phyloP scores from a whole-genome alignment of 2,329 filamentous ascomycete genomes.

The Pseudocercospora eumusae region DNA sequence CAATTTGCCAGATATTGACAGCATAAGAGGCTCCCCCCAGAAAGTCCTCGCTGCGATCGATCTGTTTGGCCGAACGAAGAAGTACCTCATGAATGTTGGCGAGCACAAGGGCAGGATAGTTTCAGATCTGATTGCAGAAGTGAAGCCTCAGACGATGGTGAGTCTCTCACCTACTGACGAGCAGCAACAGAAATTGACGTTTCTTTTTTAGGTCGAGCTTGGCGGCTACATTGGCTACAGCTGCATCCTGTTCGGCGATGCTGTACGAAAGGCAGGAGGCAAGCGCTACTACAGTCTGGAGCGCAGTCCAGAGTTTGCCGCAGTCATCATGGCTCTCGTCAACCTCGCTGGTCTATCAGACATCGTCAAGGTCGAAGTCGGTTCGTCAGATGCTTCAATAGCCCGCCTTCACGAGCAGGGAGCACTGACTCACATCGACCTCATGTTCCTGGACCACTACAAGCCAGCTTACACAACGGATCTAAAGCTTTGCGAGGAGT shows the following conservation, averaged over 20 bases:
- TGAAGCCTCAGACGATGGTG: slow-evolving; percentile 67
- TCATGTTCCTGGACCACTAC: slow-evolving; percentile 79
- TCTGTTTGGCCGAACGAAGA: slow-evolving; percentile 64
- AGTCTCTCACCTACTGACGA: neutral
- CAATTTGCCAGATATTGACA: slow-evolving; percentile 59
- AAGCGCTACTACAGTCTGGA: slow-evolving; percentile 71
- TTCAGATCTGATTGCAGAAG: slow-evolving; percentile 64
- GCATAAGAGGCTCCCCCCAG: slow-evolving; percentile 64
- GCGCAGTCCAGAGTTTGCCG: slow-evolving; percentile 71
- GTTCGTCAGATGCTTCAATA: slow-evolving; percentile 67
- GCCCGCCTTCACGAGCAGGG: slow-evolving; percentile 59
- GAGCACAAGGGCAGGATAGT: slow-evolving; percentile 73
- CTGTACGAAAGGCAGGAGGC: slow-evolving; percentile 64
- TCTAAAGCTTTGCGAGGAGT: slow-evolving; percentile 72
- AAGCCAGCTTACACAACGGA: slow-evolving; percentile 75
- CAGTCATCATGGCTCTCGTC: slow-evolving; percentile 67
- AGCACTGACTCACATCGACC: slow-evolving; percentile 61
- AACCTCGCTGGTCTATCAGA: slow-evolving; percentile 72
- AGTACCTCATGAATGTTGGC: slow-evolving; percentile 80
- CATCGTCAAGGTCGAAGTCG: slow-evolving; percentile 69
- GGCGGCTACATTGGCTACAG: slow-evolving; percentile 84
- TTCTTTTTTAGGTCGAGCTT: slow-evolving; percentile 61
- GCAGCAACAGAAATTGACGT: neutral
- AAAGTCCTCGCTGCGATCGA: slow-evolving; percentile 70
- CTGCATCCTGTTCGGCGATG: slow-evolving; percentile 70